phyloP scores from a whole-genome alignment of 2,329 filamentous ascomycete species.

The Fusarium sulawesiense region DNA sequence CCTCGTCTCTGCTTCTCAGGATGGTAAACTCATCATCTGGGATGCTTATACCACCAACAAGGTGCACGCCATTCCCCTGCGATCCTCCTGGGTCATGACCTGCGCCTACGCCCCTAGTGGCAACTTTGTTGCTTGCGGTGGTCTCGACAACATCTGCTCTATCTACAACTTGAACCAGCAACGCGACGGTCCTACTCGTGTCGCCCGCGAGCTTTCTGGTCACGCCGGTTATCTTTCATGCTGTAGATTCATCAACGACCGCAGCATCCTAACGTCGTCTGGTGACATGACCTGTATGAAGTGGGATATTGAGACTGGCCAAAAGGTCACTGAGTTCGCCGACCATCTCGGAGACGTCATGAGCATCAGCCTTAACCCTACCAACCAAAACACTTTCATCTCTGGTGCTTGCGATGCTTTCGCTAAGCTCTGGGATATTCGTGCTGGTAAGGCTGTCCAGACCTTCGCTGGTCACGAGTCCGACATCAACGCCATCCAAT shows the following conservation, averaged over 20 bases:
- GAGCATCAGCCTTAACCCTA: slow-evolving; percentile 99
- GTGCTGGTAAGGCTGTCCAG: slow-evolving; percentile 97
- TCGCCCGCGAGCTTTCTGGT: slow-evolving; percentile 93
- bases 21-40: slow-evolving; percentile 99
- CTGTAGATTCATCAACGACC: slow-evolving; percentile 98
- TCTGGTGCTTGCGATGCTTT: slow-evolving; percentile 99
- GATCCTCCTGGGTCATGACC: slow-evolving; percentile 99
- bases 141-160: slow-evolving; percentile 99
- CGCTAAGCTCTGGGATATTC: slow-evolving; percentile 98
- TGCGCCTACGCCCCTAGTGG: slow-evolving; percentile 98
- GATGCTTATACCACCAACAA: slow-evolving; percentile 99
- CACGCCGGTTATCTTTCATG: slow-evolving; percentile 98
- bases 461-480: slow-evolving; percentile 99
- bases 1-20: slow-evolving; percentile 96
- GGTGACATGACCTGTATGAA: slow-evolving; percentile 99
- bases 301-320: slow-evolving; percentile 98
- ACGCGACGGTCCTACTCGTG: slow-evolving; percentile 95
- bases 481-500: slow-evolving; percentile 99
- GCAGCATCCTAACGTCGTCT: slow-evolving; percentile 96
- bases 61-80: slow-evolving; percentile 95
- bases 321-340: slow-evolving; percentile 97
- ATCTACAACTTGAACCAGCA: slow-evolving; percentile 98
- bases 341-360: slow-evolving; percentile 99
- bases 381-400: slow-evolving; percentile 98
- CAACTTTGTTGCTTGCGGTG: slow-evolving; percentile 98